Evolutionary conservation across 805 yeast genomes (phyloP).

Genomic region (Dipodascus geniculatus): DNA sequence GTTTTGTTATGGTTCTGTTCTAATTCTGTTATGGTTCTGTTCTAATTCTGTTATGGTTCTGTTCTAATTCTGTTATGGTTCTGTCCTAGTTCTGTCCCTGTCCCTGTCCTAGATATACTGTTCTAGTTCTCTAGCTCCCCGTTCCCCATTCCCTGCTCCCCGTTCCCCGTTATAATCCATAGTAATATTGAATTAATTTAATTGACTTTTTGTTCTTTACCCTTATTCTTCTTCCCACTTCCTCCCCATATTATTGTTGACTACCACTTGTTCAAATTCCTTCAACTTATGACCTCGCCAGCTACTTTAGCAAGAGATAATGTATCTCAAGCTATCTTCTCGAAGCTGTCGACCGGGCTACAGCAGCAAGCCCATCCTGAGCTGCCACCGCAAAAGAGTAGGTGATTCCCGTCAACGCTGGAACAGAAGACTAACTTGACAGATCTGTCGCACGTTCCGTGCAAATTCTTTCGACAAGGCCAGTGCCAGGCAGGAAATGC

Average conservation of each 20-base stretch:
- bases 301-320: slow-evolving; percentile 2
- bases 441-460: slow-evolving; percentile 88
- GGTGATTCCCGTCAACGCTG: neutral
- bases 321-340: neutral
- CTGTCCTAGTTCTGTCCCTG: no score
- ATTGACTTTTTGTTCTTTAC: neutral
- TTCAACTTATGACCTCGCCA: neutral
- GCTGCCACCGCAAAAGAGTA: neutral
- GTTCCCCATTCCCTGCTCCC: no score
- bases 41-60: no score
- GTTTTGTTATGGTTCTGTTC: no score
- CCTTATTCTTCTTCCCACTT: neutral
- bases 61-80: no score
- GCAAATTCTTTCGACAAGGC: slow-evolving; percentile 87
- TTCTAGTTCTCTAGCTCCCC: no score
- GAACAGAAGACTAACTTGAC: neutral
- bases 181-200: no score
- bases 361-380: neutral
- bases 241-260: neutral
- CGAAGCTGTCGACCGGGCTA: neutral
- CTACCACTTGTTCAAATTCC: neutral
- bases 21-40: no score
- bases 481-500: slow-evolving; percentile 88
- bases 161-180: no score
- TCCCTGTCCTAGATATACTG: no score